Base-by-base conservation (phyloP, 2,329 filamentous ascomycete genomes). In the Pseudodiploospora longispora region DNA sequence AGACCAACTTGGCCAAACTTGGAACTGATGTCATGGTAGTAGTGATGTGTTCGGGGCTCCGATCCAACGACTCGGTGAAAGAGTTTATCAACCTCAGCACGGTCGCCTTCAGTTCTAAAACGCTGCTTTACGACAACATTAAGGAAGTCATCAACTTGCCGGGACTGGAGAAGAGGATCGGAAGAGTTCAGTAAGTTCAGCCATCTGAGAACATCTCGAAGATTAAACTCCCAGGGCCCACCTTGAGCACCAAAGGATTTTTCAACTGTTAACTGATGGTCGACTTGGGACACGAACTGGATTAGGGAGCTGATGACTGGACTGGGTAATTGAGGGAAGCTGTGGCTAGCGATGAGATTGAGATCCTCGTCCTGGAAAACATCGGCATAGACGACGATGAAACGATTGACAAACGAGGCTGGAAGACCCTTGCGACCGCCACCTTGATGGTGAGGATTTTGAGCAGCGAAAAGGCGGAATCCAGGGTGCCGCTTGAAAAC, bases 391-490 rank as follows among this genome's bases (percentile, higher is more conserved):
- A 98, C 94, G 12, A 98, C 91, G 33, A 94, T 93, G 62, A 98
- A 98, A 38, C 94, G 85, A 62, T 98, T 97, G 50, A 98, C 93
- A 57, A 98, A 98, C 1, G 93, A 97, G 46, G 85, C 86, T 1
- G 93, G 93, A 32, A 98, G 70, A 34, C 93, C 93, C 65, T 98
- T 98, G 54, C 93, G 80, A 7, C 93, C 93, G 50, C 93, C 91
- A 46, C 93, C 93, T 65, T 98, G 93, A 56, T 96, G 88, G 64
- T 98, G 93, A 6, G 93, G 93, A 59, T 98, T 98, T 61, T 98
- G 93, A 0, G 93, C 90, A 10, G 94, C 93, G 58, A 98, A 98
- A 1, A 98, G 78, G n/a, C 85, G 82, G 65, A 98, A 98, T 50
- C 90, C 74, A 0, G 84, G 82, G 60, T 98, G 91, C 27, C 88